Percentiles rank a stretch among this genome's conserved stretches.
These are phyloP conservation scores for Trichoderma sp. DNA, from an alignment of 2,329 filamentous ascomycete species.

Conservation along the genomic window DNA sequence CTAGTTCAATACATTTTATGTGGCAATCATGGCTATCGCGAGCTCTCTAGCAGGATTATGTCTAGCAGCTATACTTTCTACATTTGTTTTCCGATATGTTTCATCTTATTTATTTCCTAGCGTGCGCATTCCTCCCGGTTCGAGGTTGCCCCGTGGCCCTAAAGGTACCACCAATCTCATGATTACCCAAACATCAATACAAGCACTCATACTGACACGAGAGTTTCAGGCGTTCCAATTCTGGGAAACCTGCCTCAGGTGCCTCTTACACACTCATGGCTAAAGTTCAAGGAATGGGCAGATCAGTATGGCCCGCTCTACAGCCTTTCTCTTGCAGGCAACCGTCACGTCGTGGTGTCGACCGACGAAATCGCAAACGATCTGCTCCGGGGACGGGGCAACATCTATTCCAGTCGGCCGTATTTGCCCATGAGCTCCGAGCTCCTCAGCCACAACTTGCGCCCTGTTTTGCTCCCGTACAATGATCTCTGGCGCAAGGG, in stretches of 20 bases:
- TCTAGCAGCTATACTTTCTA: background rate
- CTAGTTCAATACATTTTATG: background rate
- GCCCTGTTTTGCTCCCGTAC: slow-evolving; percentile 13
- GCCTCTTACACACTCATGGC: slow-evolving; percentile 41
- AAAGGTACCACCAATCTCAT: background rate
- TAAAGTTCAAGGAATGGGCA: slow-evolving; percentile 56
- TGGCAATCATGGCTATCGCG: background rate
- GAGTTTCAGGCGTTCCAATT: background rate
- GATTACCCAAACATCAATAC: too few relatives aligned
- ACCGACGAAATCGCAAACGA: slow-evolving; percentile 54
- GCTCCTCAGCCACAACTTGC: slow-evolving; percentile 6
- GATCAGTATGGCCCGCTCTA: slow-evolving; percentile 50
- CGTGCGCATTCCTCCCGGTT: background rate
- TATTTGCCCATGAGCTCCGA: slow-evolving; percentile 43
- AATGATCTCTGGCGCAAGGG: slow-evolving; percentile 17
- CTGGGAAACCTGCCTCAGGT: slow-evolving; percentile 9
- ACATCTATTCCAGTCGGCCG: slow-evolving; percentile 55
- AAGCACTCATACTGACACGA: background rate
- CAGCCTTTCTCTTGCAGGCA: slow-evolving; percentile 46
- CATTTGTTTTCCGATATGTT: background rate
- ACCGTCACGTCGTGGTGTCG: slow-evolving; percentile 51
- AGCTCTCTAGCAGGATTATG: background rate
- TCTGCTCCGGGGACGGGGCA: slow-evolving; percentile 53
- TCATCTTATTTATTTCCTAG: background rate
- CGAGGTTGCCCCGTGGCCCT: background rate